Evolutionary conservation across 306 rosid genomes (phyloP), one percentile per base, ranked within the genome.

Genomic region (Cicer judaicum): DNA sequence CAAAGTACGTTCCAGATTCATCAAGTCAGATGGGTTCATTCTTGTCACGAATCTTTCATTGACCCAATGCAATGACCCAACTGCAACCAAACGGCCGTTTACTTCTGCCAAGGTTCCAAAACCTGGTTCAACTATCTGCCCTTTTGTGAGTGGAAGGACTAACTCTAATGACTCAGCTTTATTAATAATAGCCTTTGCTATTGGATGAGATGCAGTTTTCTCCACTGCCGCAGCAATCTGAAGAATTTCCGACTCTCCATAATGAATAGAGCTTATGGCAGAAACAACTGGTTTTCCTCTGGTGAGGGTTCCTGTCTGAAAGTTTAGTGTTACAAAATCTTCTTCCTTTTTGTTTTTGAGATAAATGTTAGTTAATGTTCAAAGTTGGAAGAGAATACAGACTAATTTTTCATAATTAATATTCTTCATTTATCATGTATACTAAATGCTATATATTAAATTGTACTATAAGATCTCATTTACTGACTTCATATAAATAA

Each of bases 231-330:
- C 99, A 53, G 99, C 92, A 61, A 92, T 68, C 81, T 43, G 96
- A 85, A 94, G 92, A 83, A 94, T 85, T 78, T 94, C 96, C 4
- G 78, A 77, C 70, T 90, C 96, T 62, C 79, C 89, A 77, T 92
- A 86, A 57, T 63, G 49, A 64, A 76, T 82, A 85, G 99, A 90
- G 64, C 88, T 77, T 66, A 86, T 80, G 53, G 86, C 82, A 67
- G 93, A 88, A 65, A 94, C 93, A 76, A 88, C 80, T 46, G 99
- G 99, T 76, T 92, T 94, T 86, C 99, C 98, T 85, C 87, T 88
- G 55, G 99, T 92, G 76, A 94, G 92, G 68, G 99, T 94, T 78
- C 99, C 99, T 43, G 99, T 94, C 99, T 94, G 96, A 80, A 83
- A 73, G 68, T 70, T 64, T 40, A 77, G 81, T 71, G 52, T 19